A percentile compares a stretch with the other conserved stretches of the same genome.
phyloP scores from a whole-genome alignment of 208 protist species.

The Lotmaria passim region DNA sequence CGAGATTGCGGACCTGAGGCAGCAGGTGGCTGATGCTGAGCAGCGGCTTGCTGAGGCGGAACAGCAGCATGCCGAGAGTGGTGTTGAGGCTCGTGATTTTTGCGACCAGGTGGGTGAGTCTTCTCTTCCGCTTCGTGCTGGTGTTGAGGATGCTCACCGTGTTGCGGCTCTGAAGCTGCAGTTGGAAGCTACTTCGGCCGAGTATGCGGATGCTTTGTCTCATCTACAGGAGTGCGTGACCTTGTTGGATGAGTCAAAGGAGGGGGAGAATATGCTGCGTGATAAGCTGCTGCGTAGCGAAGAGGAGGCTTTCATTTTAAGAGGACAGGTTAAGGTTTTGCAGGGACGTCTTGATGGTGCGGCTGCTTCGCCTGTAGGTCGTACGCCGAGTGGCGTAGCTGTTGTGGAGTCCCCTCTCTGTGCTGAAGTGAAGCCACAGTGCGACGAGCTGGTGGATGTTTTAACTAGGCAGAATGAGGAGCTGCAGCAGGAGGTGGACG shows the following conservation, averaged over 20 bases:
- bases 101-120: constrained; percentile 30
- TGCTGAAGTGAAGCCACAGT: constrained; percentile 17
- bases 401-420: too few species aligned
- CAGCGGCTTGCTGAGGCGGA: too few species aligned
- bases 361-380: too few species aligned
- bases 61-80: background rate
- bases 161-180: constrained; percentile 41
- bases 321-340: background rate
- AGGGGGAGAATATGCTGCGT: constrained; percentile 40
- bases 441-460: constrained; percentile 32
- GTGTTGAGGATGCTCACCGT: too few species aligned
- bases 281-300: constrained; percentile 40
- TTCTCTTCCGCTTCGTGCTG: too few species aligned
- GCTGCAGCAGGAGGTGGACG: constrained; percentile 38
- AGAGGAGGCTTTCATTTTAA: constrained; percentile 36
- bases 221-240: constrained; percentile 67
- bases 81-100: background rate
- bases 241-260: constrained; percentile 54
- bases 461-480: constrained; percentile 19
- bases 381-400: too few species aligned
- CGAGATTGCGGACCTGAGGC: too few species aligned
- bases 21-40: too few species aligned
- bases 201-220: constrained; percentile 58
- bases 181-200: constrained; percentile 37
- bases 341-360: background rate